These are phyloP conservation scores for Cladosporium sp. DNA, from an alignment of 2,329 filamentous ascomycete genomes.

Conservation along the genomic window DNA sequence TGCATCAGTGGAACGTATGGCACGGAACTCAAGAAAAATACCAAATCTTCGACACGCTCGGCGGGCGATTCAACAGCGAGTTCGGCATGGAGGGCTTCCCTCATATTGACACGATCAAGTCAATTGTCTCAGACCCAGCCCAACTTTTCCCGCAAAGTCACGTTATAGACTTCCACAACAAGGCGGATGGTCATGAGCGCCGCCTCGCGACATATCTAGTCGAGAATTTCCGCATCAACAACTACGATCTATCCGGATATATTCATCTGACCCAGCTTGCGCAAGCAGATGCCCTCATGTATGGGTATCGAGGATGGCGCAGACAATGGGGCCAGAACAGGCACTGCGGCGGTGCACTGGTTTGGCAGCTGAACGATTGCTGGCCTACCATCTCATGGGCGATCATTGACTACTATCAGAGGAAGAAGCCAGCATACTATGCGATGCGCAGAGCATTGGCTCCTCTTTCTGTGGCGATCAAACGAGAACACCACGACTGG, in stretches of 20 bases:
- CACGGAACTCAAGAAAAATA: conserved; percentile 89
- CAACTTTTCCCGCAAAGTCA: conserved; percentile 81
- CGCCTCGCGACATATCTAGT: conserved; percentile 82
- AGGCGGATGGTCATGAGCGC: conserved; percentile 83
- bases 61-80: conserved; percentile 88
- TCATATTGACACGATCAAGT: conserved; percentile 74
- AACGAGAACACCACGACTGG: conserved; percentile 58
- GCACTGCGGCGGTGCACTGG: conserved; percentile 70
- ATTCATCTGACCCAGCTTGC: conserved; percentile 55
- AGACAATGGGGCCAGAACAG: conserved; percentile 70
- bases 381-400: conserved; percentile 79
- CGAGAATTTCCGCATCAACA: conserved; percentile 71
- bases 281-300: conserved; percentile 59
- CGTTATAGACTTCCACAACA: conserved; percentile 93
- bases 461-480: conserved; percentile 65
- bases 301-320: conserved; percentile 62
- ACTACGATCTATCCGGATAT: conserved; percentile 49
- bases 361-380: conserved; percentile 85
- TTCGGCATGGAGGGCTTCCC: conserved; percentile 96
- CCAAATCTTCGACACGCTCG: conserved; percentile 80
- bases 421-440: conserved; percentile 74
- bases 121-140: conserved; percentile 67
- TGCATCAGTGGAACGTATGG: conserved; percentile 99
- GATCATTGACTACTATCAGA: conserved; percentile 73
- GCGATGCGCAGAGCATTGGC: conserved; percentile 75